Percentiles rank a stretch among this genome's conserved stretches.
These are phyloP conservation scores for Pythium angustatum DNA, from an alignment of 352 stramenopile species.

Conservation along the genomic window DNA sequence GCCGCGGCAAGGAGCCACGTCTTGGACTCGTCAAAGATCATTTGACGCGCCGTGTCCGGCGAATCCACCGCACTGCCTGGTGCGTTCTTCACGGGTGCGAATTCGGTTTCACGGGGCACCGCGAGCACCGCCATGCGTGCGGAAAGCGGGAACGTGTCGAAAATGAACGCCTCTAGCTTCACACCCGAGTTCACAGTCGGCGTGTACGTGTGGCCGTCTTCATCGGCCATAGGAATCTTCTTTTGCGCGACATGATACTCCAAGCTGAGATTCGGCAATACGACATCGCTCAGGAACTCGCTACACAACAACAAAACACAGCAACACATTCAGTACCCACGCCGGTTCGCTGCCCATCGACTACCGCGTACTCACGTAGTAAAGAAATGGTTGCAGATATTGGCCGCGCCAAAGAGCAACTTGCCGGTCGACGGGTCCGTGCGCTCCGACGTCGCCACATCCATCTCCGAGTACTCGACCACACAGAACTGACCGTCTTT, in stretches of 20 bases:
- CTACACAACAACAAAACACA: no score
- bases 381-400: constrained; percentile 98
- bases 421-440: constrained; percentile 65
- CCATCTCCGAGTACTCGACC: constrained; percentile 98
- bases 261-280: constrained; percentile 74
- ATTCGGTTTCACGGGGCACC: constrained; percentile 91
- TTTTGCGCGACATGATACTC: constrained; percentile 98
- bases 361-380: constrained; percentile 25
- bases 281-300: constrained; percentile 84
- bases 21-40: constrained; percentile 67
- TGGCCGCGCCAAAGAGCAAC: constrained; percentile 94
- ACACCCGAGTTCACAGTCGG: constrained; percentile 92
- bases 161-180: constrained; percentile 99
- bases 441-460: constrained; percentile 62
- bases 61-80: constrained; percentile 75
- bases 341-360: no score
- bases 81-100: constrained; percentile 92
- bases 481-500: constrained; percentile 87
- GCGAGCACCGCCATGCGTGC: constrained; percentile 93
- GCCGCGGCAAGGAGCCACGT: constrained; percentile 63
- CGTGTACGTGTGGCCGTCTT: constrained; percentile 73
- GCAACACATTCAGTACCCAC: no score
- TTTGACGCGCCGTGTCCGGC: constrained; percentile 77
- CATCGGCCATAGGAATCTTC: constrained; percentile 95
- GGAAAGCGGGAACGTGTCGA: constrained; percentile 97